These are phyloP conservation scores for Sinapis alba DNA, from an alignment of 441 rosid species.

Conservation along the genomic window DNA sequence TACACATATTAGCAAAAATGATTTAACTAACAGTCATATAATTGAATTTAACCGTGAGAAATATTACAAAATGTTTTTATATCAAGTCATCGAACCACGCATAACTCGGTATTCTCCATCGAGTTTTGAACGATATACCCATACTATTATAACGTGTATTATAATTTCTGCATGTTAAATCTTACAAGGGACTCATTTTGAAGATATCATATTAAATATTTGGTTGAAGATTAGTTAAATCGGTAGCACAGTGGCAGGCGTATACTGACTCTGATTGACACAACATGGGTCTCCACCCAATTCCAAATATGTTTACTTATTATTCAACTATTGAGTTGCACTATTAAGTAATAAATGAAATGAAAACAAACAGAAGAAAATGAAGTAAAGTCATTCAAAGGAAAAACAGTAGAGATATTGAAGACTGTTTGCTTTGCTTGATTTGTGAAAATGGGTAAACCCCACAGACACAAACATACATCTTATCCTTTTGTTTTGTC, in stretches of 20 bases:
- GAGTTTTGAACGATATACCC: neutral
- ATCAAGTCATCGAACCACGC: neutral
- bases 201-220: neutral
- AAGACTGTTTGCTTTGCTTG: constrained; percentile 39
- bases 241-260: constrained; percentile 25
- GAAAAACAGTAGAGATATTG: constrained; percentile 19
- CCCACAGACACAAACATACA: constrained; percentile 28
- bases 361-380: neutral
- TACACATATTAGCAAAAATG: neutral
- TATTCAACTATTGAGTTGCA: constrained; percentile 3
- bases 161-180: neutral
- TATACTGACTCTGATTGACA: constrained; percentile 38
- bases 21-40: neutral
- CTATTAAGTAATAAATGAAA: constrained; percentile 16
- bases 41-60: neutral
- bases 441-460: constrained; percentile 34
- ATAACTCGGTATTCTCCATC: neutral
- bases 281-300: constrained; percentile 27
- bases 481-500: constrained; percentile 33
- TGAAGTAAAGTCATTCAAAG: constrained; percentile 31
- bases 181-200: neutral
- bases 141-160: neutral
- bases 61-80: neutral
- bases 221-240: constrained; percentile 27
- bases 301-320: constrained; percentile 2